Conservation (phyloP, 805 yeast genomes). For the Millerago galiae region DNA sequence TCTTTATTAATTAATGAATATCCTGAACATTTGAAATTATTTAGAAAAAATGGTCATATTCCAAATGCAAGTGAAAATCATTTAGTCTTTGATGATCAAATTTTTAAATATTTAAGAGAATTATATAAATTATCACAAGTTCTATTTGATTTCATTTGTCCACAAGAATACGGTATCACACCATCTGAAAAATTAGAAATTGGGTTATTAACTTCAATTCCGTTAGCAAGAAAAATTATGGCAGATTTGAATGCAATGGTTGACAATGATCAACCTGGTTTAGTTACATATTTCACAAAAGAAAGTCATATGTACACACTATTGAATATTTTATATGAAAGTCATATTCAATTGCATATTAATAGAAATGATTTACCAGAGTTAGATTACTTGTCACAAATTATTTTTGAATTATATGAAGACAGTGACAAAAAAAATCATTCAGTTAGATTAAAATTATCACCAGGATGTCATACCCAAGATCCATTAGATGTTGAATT, state of each 20-base stretch:
- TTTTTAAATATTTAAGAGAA: constrained; percentile 77
- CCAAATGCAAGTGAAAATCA: constrained; percentile 25
- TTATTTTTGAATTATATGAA: constrained; percentile 89
- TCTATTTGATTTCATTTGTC: constrained; percentile 93
- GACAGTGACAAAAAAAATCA: constrained; percentile 74
- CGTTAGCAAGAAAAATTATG: constrained; percentile 83
- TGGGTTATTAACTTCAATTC: constrained; percentile 89
- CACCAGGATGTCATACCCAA: constrained; percentile 98
- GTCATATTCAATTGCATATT: constrained; percentile 90
- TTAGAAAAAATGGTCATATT: constrained; percentile 12
- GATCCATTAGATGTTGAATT: constrained; percentile 96
- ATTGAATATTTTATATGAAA: constrained; percentile 83
- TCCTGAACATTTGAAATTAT: constrained; percentile 24
- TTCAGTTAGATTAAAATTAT: constrained; percentile 82
- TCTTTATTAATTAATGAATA: constrained; percentile 23
- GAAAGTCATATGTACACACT: constrained; percentile 95
- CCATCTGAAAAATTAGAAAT: constrained; percentile 93
- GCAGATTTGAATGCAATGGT: constrained; percentile 76
- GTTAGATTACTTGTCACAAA: constrained; percentile 90
- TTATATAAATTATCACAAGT: constrained; percentile 87
- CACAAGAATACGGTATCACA: constrained; percentile 97
- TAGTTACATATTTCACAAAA: constrained; percentile 88
- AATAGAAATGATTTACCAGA: constrained; percentile 95
- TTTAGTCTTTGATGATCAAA: constrained; percentile 69
- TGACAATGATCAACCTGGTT: constrained; percentile 72